phyloP scores from a whole-genome alignment of 2,329 filamentous ascomycete genomes.

The Aspergillus sp. region DNA sequence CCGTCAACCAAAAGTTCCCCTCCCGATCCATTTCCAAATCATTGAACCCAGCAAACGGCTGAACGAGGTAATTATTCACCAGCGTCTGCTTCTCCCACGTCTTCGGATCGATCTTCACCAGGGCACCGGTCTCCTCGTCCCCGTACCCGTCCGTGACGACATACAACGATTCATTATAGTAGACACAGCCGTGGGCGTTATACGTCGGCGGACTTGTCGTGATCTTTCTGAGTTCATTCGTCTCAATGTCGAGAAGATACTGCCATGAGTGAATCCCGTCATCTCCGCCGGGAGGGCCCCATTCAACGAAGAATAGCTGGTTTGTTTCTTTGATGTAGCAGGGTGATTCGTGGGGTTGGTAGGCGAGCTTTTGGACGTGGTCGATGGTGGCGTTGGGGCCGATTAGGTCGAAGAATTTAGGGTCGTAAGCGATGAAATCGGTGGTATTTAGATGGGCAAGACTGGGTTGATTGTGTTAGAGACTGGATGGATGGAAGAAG shows the following conservation, averaged over 20 bases:
- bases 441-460: constrained; percentile 8
- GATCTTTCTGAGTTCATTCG: constrained; percentile 6
- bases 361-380: constrained; percentile 11
- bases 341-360: constrained; percentile 9
- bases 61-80: constrained; percentile 11
- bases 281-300: constrained; percentile 12
- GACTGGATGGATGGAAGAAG: background rate
- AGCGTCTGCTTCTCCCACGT: background rate
- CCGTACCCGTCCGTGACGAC: too few species aligned
- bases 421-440: constrained; percentile 14
- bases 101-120: too few species aligned
- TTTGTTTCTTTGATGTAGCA: constrained; percentile 11
- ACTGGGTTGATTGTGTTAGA: background rate
- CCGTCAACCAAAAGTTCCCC: constrained; percentile 14
- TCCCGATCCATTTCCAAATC: constrained; percentile 11
- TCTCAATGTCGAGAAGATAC: constrained; percentile 11
- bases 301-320: constrained; percentile 16
- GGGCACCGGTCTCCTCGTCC: too few species aligned
- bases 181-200: constrained; percentile 11
- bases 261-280: constrained; percentile 12
- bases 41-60: constrained; percentile 13
- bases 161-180: constrained; percentile 6
- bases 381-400: constrained; percentile 10
- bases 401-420: constrained; percentile 11
- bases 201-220: constrained; percentile 4